Conservation (phyloP, 805 yeast genomes). For the Candida suzukii region DNA sequence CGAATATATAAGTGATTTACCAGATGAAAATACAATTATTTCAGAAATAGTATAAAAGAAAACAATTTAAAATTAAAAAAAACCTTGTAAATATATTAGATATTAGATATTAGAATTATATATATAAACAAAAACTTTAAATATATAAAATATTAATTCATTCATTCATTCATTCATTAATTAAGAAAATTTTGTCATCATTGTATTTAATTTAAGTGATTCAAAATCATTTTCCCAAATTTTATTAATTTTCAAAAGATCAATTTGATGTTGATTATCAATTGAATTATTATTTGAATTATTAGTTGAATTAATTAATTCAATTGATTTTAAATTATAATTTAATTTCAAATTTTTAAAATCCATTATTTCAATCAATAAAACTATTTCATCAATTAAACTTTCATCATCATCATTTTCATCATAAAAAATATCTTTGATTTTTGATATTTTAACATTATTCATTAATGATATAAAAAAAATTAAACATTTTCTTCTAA, state of each 20-base stretch:
- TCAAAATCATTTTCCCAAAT: neutral
- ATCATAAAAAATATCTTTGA: conserved; percentile 13
- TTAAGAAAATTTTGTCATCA: neutral
- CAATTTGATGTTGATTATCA: conserved; percentile 5
- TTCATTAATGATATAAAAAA: conserved; percentile 23
- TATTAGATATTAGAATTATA: too few relatives aligned
- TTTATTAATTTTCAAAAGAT: conserved; percentile 4
- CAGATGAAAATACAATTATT: conserved; percentile 34
- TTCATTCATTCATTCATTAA: neutral
- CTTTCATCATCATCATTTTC: neutral
- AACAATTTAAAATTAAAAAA: too few relatives aligned
- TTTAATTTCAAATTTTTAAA: conserved; percentile 18
- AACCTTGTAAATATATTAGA: too few relatives aligned
- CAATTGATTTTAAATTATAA: too few relatives aligned
- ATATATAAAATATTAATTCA: conserved; percentile 6
- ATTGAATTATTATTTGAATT: conserved; percentile 6
- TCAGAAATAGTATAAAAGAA: conserved; percentile 12
- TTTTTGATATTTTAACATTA: conserved; percentile 12
- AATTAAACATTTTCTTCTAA: conserved; percentile 3
- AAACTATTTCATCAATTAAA: conserved; percentile 12
- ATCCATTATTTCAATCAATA: conserved; percentile 14
- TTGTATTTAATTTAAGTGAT: neutral
- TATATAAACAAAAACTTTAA: too few relatives aligned
- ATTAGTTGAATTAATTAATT: conserved; percentile 7
- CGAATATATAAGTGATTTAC: conserved; percentile 15